A percentile compares a stretch with the other conserved stretches of the same genome.
phyloP scores from a whole-genome alignment of 139 green algal genomes.

The Asterochloris sp. region DNA sequence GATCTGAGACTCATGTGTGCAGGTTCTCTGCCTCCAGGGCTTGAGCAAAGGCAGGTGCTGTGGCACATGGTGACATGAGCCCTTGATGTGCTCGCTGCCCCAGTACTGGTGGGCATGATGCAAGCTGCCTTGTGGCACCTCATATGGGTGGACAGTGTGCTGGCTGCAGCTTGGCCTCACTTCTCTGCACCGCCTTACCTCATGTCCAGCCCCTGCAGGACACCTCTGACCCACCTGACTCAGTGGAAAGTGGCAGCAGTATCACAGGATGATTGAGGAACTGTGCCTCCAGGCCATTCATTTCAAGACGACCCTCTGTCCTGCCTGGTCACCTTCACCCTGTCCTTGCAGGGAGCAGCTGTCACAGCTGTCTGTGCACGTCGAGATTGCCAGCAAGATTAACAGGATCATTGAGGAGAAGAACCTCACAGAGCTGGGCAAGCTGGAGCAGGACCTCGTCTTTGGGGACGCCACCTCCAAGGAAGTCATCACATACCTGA shows the following conservation, averaged over 20 bases:
- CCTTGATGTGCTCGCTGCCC: no score
- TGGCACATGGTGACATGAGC: no score
- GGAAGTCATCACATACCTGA: slow-evolving; percentile 83
- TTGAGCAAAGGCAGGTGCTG: no score
- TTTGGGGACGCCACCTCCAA: slow-evolving; percentile 89
- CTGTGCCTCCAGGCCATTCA: neutral
- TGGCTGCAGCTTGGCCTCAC: no score
- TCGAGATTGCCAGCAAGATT: slow-evolving; percentile 75
- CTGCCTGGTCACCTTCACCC: neutral
- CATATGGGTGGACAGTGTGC: no score
- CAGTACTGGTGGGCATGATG: no score
- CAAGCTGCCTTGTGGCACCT: no score
- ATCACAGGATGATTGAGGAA: neutral
- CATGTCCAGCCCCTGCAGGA: neutral
- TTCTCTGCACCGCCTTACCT: no score
- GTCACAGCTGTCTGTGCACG: slow-evolving; percentile 76
- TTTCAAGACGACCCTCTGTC: no score
- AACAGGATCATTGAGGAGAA: slow-evolving; percentile 56
- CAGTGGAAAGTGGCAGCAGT: neutral
- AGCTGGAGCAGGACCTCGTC: slow-evolving; percentile 95
- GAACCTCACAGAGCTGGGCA: slow-evolving; percentile 76
- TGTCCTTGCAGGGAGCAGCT: slow-evolving; percentile 63
- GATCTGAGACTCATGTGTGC: no score
- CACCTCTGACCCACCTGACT: neutral
- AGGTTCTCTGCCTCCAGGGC: no score